Base-by-base conservation (phyloP, 768 basidiomycete species). In the Kwoniella bestiolae region DNA sequence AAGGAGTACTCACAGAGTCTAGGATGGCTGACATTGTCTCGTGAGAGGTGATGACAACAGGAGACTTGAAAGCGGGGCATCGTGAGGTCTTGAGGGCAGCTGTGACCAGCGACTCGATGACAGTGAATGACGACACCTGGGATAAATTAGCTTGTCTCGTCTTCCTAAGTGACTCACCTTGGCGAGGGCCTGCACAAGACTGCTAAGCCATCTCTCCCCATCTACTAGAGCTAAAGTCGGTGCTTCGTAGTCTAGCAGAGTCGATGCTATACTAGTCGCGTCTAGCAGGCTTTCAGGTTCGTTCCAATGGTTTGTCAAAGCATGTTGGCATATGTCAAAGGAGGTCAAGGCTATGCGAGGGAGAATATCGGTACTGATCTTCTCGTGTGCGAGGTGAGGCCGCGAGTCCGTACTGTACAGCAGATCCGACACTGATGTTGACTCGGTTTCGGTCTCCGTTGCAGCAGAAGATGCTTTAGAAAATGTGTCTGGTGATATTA, bases 61-160 rank as follows among this genome's bases (percentile, higher is more conserved):
- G 82, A 1, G 90, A 88, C 47, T 84, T 76, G 31, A 94, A 71
- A 52, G 56, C 25, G 23, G 62, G 12, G 25, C 58, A 67, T 29
- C 70, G 60, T 11, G 64, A 61, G 5, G 72, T 62, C 50, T 69
- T 67, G 23, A 91, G 81, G 14, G 86, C 75, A 21, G 88, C 76
- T 21, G 85, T 84, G 16, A 91, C 83, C 18, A 86, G 78, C n/a
- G 85, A 84, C 66, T 93, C 90, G 4, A 90, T 84, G 8, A 86
- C 81, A 2, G 85, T 83, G 75, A 95, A 94, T n/a, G 86, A 88
- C 7, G 84, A 77, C 18, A 82, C 80, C 89, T 91, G 60, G 28
- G 50, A 52, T 34, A 18, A 14, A 60, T 55, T 23, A 72, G 65
- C 59, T 56, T 44, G 11, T 56, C 45, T 35, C 55, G 65, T 59